Evolutionary conservation across 805 yeast genomes (phyloP), one percentile per base, ranked within the genome.

Genomic region (Blastobotrys robertii): DNA sequence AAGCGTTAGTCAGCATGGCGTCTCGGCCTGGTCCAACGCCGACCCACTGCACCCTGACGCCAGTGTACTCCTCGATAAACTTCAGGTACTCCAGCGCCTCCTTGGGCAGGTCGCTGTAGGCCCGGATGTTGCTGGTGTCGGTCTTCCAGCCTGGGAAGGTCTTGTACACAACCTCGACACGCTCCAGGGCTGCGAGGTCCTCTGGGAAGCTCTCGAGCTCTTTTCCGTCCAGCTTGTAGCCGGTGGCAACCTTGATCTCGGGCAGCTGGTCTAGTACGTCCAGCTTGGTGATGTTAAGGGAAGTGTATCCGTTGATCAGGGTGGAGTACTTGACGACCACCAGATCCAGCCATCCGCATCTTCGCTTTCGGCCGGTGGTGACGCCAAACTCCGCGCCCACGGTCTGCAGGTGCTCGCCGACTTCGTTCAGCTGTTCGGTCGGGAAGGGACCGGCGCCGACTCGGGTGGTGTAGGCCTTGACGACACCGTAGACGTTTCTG

Each of bases 381-480:
- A 92, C 98, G 67, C 98, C 98, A 58, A 62, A 84, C 68, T 92
- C 98, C 45, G 88, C 95, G 58, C 98, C 98, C 50, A 92, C 84
- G 36, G 72, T 67, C 65, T 92, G 98, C 60, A 92, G 72, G 52
- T 77, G 76, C 57, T 84, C 94, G 59, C 98, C 98, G 38, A 70
- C 77, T 31, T 68, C 79, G 64, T 90, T 87, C 61, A 88, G 74
- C 64, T 88, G 97, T 68, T 92, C 98, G 44, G 97, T 81, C 49
- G 98, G 97, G 83, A 92, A 92, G 29, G 98, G 98, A 51, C 98
- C 98, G 62, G 88, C 97, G 57, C 98, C 98, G 44, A 92, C 98
- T 67, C 98, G 80, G 31, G 98, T 92, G 37, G 98, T 92, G 68
- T 92, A 92, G 34, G 97, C 97, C 72, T 92, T 92, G 38, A 90